A percentile compares a stretch with the other conserved stretches of the same genome.
Evolutionary conservation across 73 alveolate species (phyloP).

Genomic region (Paramecium biaurelia): DNA sequence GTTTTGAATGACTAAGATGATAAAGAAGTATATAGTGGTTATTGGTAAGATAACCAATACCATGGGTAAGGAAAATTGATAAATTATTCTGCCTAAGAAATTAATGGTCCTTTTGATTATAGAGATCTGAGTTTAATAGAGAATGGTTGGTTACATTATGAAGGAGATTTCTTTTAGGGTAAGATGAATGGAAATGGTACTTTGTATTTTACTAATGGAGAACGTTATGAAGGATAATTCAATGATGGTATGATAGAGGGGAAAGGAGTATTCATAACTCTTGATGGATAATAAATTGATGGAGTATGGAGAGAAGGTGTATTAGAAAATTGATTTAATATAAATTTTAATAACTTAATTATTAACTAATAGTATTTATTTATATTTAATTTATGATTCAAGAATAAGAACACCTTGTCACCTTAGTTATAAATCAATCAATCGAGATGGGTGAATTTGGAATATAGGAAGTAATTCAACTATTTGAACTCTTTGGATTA

Average conservation of each 20-base stretch:
- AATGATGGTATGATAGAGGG: constrained; percentile 52
- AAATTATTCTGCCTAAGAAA: neutral
- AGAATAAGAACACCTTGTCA: neutral
- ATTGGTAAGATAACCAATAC: constrained; percentile 27
- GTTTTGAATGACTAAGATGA: constrained; percentile 2
- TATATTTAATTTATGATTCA: constrained; percentile 8
- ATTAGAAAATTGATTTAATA: neutral
- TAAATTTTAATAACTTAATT: neutral
- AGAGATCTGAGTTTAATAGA: constrained; percentile 5
- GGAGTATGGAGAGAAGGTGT: constrained; percentile 44
- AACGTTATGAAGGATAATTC: constrained; percentile 19
- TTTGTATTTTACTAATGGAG: neutral
- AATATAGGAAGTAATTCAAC: neutral
- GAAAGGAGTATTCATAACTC: neutral
- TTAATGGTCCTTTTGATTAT: constrained; percentile 24
- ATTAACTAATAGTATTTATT: neutral
- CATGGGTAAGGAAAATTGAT: constrained; percentile 34
- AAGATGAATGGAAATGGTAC: constrained; percentile 31
- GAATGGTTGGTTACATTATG: constrained; percentile 45
- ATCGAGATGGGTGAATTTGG: constrained; percentile 22
- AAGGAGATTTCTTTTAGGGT: constrained; percentile 32
- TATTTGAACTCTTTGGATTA: neutral
- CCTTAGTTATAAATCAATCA: neutral
- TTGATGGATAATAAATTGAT: neutral
- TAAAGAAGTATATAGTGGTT: constrained; percentile 42